A percentile compares a stretch with the other conserved stretches of the same genome.
Conservation (phyloP, 2,329 filamentous ascomycete species). For the Cyphellophora attinorum region DNA sequence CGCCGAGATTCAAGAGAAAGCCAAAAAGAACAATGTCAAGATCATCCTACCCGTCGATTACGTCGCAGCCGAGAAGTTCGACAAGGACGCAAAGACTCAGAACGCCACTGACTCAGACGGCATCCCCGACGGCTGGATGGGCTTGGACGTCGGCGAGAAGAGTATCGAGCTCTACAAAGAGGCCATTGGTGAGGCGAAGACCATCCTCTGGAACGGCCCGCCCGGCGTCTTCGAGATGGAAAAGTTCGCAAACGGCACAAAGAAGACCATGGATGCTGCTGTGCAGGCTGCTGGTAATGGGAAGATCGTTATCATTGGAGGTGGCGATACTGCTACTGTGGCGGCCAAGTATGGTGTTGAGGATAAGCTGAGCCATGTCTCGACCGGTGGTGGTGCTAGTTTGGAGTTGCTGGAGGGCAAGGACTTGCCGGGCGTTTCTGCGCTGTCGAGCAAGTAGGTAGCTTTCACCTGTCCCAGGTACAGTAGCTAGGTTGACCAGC, state of each 20-base stretch:
- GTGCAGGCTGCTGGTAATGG: constrained; percentile 71
- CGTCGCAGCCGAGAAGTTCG: constrained; percentile 92
- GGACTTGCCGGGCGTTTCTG: constrained; percentile 85
- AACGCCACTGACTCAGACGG: constrained; percentile 77
- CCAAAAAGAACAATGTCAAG: constrained; percentile 92
- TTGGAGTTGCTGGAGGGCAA: constrained; percentile 97
- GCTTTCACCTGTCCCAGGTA: too few relatives aligned
- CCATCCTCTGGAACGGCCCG: constrained; percentile 98
- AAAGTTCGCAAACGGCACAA: constrained; percentile 84
- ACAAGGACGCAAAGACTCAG: constrained; percentile 69
- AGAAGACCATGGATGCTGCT: constrained; percentile 80
- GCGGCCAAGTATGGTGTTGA: constrained; percentile 95
- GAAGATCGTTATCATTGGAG: constrained; percentile 97
- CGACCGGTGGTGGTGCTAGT: constrained; percentile 89
- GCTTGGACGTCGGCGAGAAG: constrained; percentile 87
- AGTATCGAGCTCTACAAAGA: constrained; percentile 79
- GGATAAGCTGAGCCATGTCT: constrained; percentile 96
- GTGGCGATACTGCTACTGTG: constrained; percentile 95
- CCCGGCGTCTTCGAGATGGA: constrained; percentile 97
- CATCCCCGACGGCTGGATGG: constrained; percentile 97
- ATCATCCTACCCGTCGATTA: constrained; percentile 92
- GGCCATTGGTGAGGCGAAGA: constrained; percentile 80
- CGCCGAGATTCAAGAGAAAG: constrained; percentile 79
- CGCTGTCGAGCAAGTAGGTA: constrained; percentile 66
- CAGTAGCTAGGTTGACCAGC: too few relatives aligned